Evolutionary conservation across 2,329 filamentous ascomycete genomes (phyloP), one percentile per base, ranked within the genome.

Genomic region (Purpureocillium takamizusanense): DNA sequence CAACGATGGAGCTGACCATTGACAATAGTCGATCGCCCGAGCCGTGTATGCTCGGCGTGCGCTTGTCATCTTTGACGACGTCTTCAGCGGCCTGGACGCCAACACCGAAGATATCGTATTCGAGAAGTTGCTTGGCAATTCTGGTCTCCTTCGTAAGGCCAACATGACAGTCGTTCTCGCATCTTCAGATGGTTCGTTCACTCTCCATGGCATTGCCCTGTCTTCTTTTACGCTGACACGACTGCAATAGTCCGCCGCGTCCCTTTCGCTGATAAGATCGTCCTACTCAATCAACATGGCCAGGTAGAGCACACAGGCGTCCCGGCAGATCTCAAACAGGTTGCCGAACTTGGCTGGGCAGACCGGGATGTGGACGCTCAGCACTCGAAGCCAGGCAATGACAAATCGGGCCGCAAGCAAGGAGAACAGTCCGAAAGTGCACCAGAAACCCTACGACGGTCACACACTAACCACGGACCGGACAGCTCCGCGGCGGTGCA

Each of bases 41-140:
- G 51, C 52, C 3, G 7, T 55, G 4, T 56, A 53, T 31, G 35
- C 51, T 3, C 41, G 49, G 3, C 37, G 43, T 4, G 40, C 49
- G 27, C 10, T 50, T 2, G 14, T 50, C 4, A 31, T 55, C 12
- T 36, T 56, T 2, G 53, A 56, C 16, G 52, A 56, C 14, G 39
- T 54, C 2, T 46, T 56, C n/a, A 55, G 51, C 17, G 53, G 53
- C 0, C 40, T 56, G 2, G 53, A 56, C 33, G 42, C 46, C 3
- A 37, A 40, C 9, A 54, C 51, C 0, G 44, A 45, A 12, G 38
- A 48, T 4, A 8, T 40, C 2, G 43, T 54, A 4, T 50, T 52
- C 27, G 31, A 37, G 7, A 39, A 42, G 5, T 31, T 51, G 1
- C 36, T 53, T 5, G 45, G 46, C 0, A 33, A 28, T 3, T 28